Conservation (phyloP, 805 yeast species). For the Starmerella cellae region DNA sequence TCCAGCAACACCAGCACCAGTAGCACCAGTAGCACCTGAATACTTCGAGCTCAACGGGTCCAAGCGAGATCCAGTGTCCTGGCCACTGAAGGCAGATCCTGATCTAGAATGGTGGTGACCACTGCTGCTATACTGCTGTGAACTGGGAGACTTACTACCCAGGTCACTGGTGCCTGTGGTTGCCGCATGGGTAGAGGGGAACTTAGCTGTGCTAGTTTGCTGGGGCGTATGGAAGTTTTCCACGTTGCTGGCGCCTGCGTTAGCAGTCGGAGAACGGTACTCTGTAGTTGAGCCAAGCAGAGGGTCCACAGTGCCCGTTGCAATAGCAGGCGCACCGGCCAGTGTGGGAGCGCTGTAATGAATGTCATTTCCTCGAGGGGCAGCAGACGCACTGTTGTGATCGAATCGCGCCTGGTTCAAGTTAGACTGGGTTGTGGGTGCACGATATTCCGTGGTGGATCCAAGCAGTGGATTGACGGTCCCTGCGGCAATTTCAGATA, state of each 20-base stretch:
- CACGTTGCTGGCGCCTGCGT: not conserved
- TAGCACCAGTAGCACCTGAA: not conserved
- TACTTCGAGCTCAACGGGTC: constrained; percentile 14
- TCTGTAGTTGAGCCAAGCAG: constrained; percentile 1
- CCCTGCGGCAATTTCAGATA: constrained; percentile 4
- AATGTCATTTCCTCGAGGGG: too few relatives aligned
- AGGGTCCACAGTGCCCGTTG: constrained; percentile 3
- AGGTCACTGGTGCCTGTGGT: constrained; percentile 3
- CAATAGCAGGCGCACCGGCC: constrained; percentile 1
- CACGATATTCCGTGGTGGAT: constrained; percentile 3
- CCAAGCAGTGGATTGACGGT: constrained; percentile 1
- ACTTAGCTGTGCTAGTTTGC: not conserved
- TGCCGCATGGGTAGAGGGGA: not conserved
- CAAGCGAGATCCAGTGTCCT: constrained; percentile 12
- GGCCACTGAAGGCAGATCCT: constrained; percentile 1
- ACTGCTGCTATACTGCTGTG: not conserved
- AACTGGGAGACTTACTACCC: constrained; percentile 4
- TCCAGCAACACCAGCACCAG: not conserved
- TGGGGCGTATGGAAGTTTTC: not conserved
- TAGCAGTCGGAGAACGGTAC: not conserved
- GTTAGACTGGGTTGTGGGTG: constrained; percentile 4
- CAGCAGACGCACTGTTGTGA: too few relatives aligned
- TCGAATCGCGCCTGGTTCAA: too few relatives aligned
- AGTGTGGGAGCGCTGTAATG: constrained; percentile 1
- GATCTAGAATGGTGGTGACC: not conserved